These are phyloP conservation scores for Onygenales sp. DNA, from an alignment of 2,329 filamentous ascomycete genomes.

Conservation along the genomic window DNA sequence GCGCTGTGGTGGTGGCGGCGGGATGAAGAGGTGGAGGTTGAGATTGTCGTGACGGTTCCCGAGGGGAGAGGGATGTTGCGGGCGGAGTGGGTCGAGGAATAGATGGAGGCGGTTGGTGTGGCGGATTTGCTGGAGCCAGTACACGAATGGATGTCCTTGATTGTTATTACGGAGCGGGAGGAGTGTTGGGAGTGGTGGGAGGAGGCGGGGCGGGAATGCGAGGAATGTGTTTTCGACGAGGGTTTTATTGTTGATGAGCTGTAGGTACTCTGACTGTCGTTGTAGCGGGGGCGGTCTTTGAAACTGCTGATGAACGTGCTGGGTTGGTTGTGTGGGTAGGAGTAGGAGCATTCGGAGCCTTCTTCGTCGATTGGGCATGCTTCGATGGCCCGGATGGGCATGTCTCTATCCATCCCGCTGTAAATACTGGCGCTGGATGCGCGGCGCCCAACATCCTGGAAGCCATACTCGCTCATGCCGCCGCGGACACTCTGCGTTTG, in stretches of 20 bases:
- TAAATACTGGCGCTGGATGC: conserved; percentile 30
- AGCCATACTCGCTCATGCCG: neutral
- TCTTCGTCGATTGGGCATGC: conserved; percentile 22
- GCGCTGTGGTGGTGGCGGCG: conserved; percentile 1
- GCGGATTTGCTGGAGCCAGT: conserved; percentile 11
- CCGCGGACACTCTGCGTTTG: conserved; percentile 8
- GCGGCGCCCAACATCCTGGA: conserved; percentile 18
- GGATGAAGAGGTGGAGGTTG: conserved; percentile 11
- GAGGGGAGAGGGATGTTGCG: conserved; percentile 28
- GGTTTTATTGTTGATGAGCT: conserved; percentile 25
- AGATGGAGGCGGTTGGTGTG: conserved; percentile 16
- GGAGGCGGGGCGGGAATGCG: conserved; percentile 1
- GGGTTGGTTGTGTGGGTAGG: conserved; percentile 16
- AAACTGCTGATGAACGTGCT: conserved; percentile 36
- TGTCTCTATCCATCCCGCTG: conserved; percentile 19
- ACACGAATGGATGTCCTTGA: conserved; percentile 8
- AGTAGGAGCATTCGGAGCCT: conserved; percentile 11
- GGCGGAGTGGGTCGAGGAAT: conserved; percentile 23
- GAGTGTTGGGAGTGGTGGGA: conserved; percentile 10
- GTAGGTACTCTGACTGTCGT: conserved; percentile 22
- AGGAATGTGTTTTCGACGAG: conserved; percentile 6
- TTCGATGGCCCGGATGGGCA: conserved; percentile 32
- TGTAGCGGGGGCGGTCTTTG: conserved; percentile 16
- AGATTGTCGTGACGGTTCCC: conserved; percentile 19
- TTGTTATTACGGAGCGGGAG: conserved; percentile 8